A percentile compares a stretch with the other conserved stretches of the same genome.
Conservation (phyloP, 23 red algal genomes). For the Gracilaria vermiculophylla region DNA sequence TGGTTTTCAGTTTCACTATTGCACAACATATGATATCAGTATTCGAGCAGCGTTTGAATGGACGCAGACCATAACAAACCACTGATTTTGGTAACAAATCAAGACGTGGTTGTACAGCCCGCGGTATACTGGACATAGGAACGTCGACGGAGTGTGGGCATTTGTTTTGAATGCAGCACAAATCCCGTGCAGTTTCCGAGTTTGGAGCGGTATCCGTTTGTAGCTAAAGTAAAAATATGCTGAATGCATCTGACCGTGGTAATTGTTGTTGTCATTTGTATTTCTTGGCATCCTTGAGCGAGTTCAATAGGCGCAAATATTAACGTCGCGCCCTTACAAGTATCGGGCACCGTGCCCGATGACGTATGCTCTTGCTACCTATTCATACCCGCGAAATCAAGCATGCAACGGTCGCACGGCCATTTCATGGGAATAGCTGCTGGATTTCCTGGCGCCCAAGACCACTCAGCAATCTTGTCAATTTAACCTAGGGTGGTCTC, state of each 20-base stretch:
- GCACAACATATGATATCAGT: constrained; percentile 69
- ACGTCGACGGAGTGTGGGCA: neutral
- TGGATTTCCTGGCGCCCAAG: neutral
- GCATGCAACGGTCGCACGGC: neutral
- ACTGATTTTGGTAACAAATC: neutral
- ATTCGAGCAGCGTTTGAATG: constrained; percentile 41
- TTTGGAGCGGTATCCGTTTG: neutral
- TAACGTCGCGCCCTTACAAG: neutral
- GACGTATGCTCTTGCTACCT: neutral
- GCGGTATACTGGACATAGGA: neutral
- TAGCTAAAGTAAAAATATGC: neutral
- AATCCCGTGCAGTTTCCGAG: neutral
- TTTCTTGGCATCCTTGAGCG: neutral
- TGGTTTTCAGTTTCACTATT: constrained; percentile 75
- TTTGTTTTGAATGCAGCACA: neutral
- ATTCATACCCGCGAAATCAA: neutral
- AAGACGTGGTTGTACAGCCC: neutral
- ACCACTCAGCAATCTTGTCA: neutral
- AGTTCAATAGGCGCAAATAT: neutral
- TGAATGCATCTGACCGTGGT: neutral
- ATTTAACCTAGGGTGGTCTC: neutral
- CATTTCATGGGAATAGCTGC: neutral
- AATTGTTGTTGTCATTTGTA: neutral
- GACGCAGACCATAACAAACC: neutral
- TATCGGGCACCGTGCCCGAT: neutral